Conservation (phyloP, 306 rosid species). For the Quercus dentata region DNA sequence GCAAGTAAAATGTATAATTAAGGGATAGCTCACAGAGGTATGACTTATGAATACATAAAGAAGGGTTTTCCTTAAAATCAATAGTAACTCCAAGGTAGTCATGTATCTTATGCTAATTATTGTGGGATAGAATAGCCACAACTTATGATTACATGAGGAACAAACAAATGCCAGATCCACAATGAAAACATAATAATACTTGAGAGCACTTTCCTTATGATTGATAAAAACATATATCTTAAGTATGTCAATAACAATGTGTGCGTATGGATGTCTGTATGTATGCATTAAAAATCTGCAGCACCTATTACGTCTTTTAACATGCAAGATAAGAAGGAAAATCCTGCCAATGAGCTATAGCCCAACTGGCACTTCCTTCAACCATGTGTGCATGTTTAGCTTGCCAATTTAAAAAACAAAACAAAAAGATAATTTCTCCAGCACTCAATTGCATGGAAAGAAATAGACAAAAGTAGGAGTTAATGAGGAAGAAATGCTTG, state of each 20-base stretch:
- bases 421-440: not conserved
- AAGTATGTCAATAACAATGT: not conserved
- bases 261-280: not conserved
- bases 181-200: not conserved
- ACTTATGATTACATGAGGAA: not conserved
- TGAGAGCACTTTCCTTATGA: not conserved
- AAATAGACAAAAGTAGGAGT: not conserved
- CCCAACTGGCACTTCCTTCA: no score
- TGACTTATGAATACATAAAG: not conserved
- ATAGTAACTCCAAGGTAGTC: not conserved
- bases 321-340: no score
- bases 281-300: not conserved
- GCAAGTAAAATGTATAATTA: not conserved
- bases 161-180: not conserved
- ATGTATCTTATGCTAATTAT: not conserved
- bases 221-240: not conserved
- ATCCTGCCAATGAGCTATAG: no score
- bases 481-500: no score
- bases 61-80: not conserved
- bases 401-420: not conserved
- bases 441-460: not conserved
- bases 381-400: no score
- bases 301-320: not conserved
- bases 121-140: not conserved
- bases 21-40: not conserved